Conservation (phyloP, 116 monocot species). For the Iris pallida region DNA sequence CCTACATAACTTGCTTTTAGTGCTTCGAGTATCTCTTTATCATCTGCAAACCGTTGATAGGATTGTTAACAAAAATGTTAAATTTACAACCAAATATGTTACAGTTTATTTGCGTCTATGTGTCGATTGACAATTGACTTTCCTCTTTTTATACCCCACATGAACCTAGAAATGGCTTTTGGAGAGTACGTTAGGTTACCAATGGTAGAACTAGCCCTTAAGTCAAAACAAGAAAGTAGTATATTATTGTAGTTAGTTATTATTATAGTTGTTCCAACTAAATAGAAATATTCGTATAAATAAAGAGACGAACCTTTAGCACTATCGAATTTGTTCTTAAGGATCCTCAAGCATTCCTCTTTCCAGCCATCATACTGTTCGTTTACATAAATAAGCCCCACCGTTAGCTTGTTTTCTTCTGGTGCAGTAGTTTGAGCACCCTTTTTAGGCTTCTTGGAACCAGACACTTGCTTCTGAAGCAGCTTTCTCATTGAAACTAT, state of each 20-base stretch:
- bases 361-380: slow-evolving; percentile 90
- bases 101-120: too few species aligned
- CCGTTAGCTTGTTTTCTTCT: slow-evolving; percentile 34
- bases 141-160: too few species aligned
- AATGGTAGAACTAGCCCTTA: too few species aligned
- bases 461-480: slow-evolving; percentile 67
- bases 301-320: slow-evolving; percentile 15
- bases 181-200: too few species aligned
- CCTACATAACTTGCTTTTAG: slow-evolving; percentile 47
- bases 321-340: slow-evolving; percentile 47
- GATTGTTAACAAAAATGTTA: too few species aligned
- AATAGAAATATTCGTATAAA: too few species aligned
- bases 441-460: slow-evolving; percentile 73
- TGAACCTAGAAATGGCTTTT: too few species aligned
- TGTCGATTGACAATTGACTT: too few species aligned
- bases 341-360: slow-evolving; percentile 60
- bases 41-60: slow-evolving; percentile 65
- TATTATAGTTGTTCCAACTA: too few species aligned
- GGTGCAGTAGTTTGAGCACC: slow-evolving; percentile 20
- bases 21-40: slow-evolving; percentile 62
- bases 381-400: slow-evolving; percentile 78
- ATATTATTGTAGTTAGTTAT: too few species aligned
- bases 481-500: slow-evolving; percentile 75
- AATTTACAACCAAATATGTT: too few species aligned
- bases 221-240: too few species aligned